These are phyloP conservation scores for Aspergillus costaricaensis DNA, from an alignment of 2,329 filamentous ascomycete species.

Conservation along the genomic window DNA sequence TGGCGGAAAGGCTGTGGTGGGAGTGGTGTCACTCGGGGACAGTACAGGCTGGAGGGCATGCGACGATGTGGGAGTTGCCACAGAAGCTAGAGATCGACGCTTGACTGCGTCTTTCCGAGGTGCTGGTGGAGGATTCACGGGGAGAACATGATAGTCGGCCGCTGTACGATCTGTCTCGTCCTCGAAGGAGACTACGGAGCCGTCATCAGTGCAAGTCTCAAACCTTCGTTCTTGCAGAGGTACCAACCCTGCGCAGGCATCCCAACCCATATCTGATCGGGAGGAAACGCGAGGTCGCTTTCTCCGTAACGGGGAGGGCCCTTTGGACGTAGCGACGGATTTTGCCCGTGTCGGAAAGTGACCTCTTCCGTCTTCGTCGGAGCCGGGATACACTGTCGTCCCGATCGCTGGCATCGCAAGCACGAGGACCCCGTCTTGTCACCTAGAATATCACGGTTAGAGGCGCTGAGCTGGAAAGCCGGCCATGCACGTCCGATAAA, in stretches of 20 bases:
- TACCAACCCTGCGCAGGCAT: slow-evolving; percentile 33
- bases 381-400: slow-evolving; percentile 37
- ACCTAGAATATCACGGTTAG: slow-evolving; percentile 26
- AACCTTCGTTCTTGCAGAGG: background rate
- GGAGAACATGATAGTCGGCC: slow-evolving; percentile 36
- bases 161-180: slow-evolving; percentile 40
- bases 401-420: slow-evolving; percentile 39
- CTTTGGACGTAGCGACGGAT: slow-evolving; percentile 36
- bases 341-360: slow-evolving; percentile 41
- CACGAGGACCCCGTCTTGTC: slow-evolving; percentile 38
- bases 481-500: background rate
- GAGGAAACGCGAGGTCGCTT: slow-evolving; percentile 36
- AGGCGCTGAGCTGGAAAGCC: background rate
- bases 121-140: slow-evolving; percentile 19
- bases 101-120: slow-evolving; percentile 28
- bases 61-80: slow-evolving; percentile 25
- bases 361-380: slow-evolving; percentile 38
- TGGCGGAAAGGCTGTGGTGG: slow-evolving; percentile 13
- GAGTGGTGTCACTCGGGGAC: slow-evolving; percentile 10
- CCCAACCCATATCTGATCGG: slow-evolving; percentile 36
- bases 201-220: slow-evolving; percentile 3
- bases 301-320: slow-evolving; percentile 40
- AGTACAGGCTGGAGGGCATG: slow-evolving; percentile 17
- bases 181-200: slow-evolving; percentile 34
- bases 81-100: slow-evolving; percentile 28